Evolutionary conservation across 1,284 basidiomycete genomes (phyloP), one percentile per base, ranked within the genome.

Genomic region (Ustilago curta): DNA sequence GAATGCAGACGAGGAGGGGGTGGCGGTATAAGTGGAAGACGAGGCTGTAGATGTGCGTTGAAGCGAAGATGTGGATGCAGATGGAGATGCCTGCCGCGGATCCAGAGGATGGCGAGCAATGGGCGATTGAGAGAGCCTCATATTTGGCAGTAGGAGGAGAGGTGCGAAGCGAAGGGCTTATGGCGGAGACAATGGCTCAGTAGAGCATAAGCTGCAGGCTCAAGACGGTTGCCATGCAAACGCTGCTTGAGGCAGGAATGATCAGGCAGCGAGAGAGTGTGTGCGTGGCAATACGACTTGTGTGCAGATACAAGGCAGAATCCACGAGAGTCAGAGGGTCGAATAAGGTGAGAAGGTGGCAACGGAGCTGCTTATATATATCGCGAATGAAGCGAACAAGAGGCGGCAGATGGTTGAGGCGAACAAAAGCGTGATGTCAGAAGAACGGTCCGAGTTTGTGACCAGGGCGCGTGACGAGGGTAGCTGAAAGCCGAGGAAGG

Each of bases 61-160:
- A 8, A 47, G 18, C 32, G 64, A 49, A 19, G 59, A 59, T 6
- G 42, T n/a, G 5, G 58, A 51, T 2, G 49, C 27, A 8, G 61
- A 50, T 6, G 69, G 60, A 14, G 62, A 48, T n/a, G 58, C 62
- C 48, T 71, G 69, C 7, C 69, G 62, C 19, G 44, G 45, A 4
- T 45, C 35, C 21, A 52, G 49, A 19, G 45, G 45, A 32, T 61
- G 56, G 47, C 58, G 68, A 19, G 42, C 48, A 25, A 39, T 58
- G 16, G n/a, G 43, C 23, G 52, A 40, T 21, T 39, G 45, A 8
- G 59, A 35, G 4, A 69, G 51, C 44, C 59, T 50, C 66, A 63
- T 69, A 16, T 12, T 59, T n/a, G 31, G 12, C 8, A 19, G 8
- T 14, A 2, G 8, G n/a, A 23, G 31, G 19, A 23, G 12, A 11